phyloP scores from a whole-genome alignment of 2,329 filamentous ascomycete genomes.

The Fusarium sublunatum region DNA sequence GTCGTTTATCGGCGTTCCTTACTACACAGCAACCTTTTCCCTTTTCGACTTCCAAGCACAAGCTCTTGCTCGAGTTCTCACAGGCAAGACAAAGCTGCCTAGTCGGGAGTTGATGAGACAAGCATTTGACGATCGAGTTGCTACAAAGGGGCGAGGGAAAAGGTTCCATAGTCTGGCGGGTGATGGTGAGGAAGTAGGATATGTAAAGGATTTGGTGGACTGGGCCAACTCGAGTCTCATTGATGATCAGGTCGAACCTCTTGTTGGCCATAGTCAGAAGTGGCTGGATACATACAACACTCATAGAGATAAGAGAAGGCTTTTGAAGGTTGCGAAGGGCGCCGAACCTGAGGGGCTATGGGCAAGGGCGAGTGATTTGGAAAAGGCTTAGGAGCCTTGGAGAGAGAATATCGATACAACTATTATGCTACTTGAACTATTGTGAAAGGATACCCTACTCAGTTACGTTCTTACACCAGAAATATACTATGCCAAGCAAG shows the following conservation, averaged over 20 bases:
- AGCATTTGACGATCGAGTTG: slow-evolving; percentile 42
- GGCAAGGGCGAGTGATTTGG: slow-evolving; percentile 20
- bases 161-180: slow-evolving; percentile 44
- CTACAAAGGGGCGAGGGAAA: slow-evolving; percentile 32
- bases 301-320: slow-evolving; percentile 23
- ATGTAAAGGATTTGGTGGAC: slow-evolving; percentile 39
- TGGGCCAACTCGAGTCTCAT: slow-evolving; percentile 38
- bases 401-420: no score
- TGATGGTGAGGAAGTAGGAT: slow-evolving; percentile 38
- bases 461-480: no score
- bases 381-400: slow-evolving; percentile 1
- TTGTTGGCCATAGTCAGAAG: slow-evolving; percentile 26
- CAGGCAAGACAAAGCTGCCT: slow-evolving; percentile 55
- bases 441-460: no score
- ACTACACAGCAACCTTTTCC: slow-evolving; percentile 74
- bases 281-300: slow-evolving; percentile 34
- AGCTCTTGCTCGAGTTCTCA: slow-evolving; percentile 66
- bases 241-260: slow-evolving; percentile 3
- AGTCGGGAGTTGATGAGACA: slow-evolving; percentile 3
- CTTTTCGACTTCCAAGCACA: slow-evolving; percentile 78
- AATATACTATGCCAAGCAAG: no score
- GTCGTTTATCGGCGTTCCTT: slow-evolving; percentile 72
- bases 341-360: slow-evolving; percentile 29
- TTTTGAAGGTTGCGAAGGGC: slow-evolving; percentile 17
- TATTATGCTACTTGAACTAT: no score